A percentile compares a stretch with the other conserved stretches of the same genome.
Evolutionary conservation across 495 filamentous ascomycete genomes (phyloP).

Genomic region (Xylaria telfairii): DNA sequence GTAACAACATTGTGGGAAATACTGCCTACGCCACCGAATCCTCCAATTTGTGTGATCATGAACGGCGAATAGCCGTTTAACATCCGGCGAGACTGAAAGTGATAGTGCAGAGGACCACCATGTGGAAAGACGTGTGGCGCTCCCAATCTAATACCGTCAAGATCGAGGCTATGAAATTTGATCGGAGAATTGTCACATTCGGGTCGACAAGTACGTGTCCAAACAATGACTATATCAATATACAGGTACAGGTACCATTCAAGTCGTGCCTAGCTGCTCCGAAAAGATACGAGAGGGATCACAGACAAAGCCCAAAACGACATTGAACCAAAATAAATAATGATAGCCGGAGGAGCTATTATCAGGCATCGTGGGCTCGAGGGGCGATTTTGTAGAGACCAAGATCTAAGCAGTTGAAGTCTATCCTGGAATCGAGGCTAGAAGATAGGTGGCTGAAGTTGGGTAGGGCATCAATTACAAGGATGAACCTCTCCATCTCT

Average conservation of each 20-base stretch:
- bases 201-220: not conserved
- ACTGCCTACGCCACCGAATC: not conserved
- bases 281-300: not conserved
- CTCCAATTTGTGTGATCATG: not conserved
- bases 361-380: not conserved
- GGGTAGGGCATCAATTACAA: too few relatives aligned
- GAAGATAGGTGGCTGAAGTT: too few relatives aligned
- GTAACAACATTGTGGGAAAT: not conserved
- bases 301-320: not conserved
- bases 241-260: not conserved
- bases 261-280: not conserved
- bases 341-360: not conserved
- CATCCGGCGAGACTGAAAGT: not conserved
- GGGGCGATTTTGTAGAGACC: not conserved
- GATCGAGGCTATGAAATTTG: not conserved
- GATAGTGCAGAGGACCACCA: not conserved
- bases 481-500: too few relatives aligned
- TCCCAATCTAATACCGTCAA: not conserved
- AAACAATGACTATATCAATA: not conserved
- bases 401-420: not conserved
- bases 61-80: not conserved
- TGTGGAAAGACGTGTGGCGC: not conserved
- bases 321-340: not conserved
- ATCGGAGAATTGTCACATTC: not conserved
- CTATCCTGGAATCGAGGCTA: too few relatives aligned